phyloP scores from a whole-genome alignment of 768 basidiomycete species.

The Kwoniella dendrophila region DNA sequence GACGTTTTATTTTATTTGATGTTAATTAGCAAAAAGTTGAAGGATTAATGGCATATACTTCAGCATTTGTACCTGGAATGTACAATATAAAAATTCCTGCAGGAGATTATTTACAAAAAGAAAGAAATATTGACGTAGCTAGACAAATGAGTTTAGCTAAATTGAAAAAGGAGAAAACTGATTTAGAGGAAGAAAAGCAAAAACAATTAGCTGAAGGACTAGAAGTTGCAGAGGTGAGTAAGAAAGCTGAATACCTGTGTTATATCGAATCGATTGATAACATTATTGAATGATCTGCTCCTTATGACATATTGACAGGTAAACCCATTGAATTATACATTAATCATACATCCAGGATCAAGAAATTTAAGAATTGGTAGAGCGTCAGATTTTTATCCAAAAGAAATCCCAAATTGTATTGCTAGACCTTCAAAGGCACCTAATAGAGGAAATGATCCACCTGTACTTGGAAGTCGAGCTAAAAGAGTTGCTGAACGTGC shows the following conservation, averaged over 20 bases:
- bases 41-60: constrained; percentile 38
- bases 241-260: neutral
- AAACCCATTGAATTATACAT: constrained; percentile 35
- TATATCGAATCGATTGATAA: neutral
- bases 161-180: constrained; percentile 27
- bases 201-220: constrained; percentile 16
- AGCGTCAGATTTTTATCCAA: constrained; percentile 55
- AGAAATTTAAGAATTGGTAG: constrained; percentile 56
- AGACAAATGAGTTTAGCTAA: constrained; percentile 38
- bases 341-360: constrained; percentile 58
- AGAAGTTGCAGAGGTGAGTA: constrained; percentile 26
- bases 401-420: constrained; percentile 53
- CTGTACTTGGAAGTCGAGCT: constrained; percentile 35
- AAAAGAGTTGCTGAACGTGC: constrained; percentile 27
- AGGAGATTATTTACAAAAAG: constrained; percentile 39
- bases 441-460: constrained; percentile 22
- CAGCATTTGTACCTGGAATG: constrained; percentile 41
- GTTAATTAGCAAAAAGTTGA: constrained; percentile 32
- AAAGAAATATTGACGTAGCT: constrained; percentile 42
- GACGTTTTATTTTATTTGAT: too few species aligned
- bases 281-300: too few species aligned
- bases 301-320: constrained; percentile 4
- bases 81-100: constrained; percentile 49
- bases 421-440: constrained; percentile 34
- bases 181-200: constrained; percentile 27